Evolutionary conservation across 2,329 filamentous ascomycete species (phyloP).

Genomic region (Fusarium verrucosum): DNA sequence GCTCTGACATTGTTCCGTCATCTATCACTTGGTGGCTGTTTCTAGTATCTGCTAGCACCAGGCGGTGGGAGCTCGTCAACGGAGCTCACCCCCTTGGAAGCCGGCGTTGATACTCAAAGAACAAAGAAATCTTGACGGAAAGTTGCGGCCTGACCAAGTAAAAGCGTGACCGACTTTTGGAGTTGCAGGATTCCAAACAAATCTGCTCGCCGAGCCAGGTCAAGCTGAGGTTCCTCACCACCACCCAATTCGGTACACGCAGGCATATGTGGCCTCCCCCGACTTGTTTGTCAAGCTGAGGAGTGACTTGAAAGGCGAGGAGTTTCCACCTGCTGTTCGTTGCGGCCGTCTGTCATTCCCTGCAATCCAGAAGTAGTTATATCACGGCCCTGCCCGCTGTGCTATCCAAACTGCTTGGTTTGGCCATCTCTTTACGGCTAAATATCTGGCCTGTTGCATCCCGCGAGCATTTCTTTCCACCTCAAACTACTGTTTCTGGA

Average conservation of each 20-base stretch:
- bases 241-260: constrained; percentile 28
- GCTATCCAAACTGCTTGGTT: constrained; percentile 36
- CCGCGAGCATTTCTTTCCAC: constrained; percentile 6
- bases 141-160: constrained; percentile 23
- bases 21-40: constrained; percentile 45
- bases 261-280: constrained; percentile 29
- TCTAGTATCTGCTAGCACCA: constrained; percentile 32
- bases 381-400: constrained; percentile 44
- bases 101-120: constrained; percentile 18
- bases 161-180: constrained; percentile 39
- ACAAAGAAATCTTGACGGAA: constrained; percentile 39
- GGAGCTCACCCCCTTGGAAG: constrained; percentile 31
- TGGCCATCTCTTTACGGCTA: constrained; percentile 29
- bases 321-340: constrained; percentile 37
- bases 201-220: constrained; percentile 27
- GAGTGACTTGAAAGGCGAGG: constrained; percentile 37
- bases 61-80: constrained; percentile 42
- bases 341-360: constrained; percentile 39
- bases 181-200: constrained; percentile 27
- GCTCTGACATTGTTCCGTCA: constrained; percentile 34
- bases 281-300: constrained; percentile 44
- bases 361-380: constrained; percentile 40
- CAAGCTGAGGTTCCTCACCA: constrained; percentile 33
- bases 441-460: constrained; percentile 21
- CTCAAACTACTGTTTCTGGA: neutral